Conservation (phyloP, 768 basidiomycete genomes). For the Lactarius indigo region DNA sequence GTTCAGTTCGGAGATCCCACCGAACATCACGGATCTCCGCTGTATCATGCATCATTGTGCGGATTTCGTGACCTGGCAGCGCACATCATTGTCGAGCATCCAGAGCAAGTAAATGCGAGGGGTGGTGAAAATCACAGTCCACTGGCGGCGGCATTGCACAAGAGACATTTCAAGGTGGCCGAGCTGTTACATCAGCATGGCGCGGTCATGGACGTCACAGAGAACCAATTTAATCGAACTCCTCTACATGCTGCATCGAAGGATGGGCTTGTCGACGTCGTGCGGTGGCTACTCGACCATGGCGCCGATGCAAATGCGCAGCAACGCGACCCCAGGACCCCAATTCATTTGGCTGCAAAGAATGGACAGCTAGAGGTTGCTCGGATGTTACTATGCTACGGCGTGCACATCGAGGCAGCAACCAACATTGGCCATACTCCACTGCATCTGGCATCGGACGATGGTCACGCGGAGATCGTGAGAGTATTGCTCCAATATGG, state of each 20-base stretch:
- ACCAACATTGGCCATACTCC: neutral
- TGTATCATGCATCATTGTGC: neutral
- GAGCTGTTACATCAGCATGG: neutral
- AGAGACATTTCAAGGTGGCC: neutral
- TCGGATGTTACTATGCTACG: neutral
- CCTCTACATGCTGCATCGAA: neutral
- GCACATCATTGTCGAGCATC: neutral
- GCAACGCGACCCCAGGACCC: neutral
- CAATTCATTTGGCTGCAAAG: neutral
- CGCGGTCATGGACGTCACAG: neutral
- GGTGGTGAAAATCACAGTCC: neutral
- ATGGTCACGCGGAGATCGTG: neutral
- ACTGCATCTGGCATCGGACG: neutral
- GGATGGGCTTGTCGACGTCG: neutral
- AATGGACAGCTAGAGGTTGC: neutral
- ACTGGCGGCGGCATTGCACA: neutral
- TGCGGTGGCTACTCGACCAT: neutral
- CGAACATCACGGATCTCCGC: neutral
- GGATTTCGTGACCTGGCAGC: neutral
- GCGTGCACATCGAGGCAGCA: neutral
- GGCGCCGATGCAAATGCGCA: neutral
- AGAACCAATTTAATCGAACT: neutral
- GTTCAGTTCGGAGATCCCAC: rapidly evolving
- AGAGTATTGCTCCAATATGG: neutral
- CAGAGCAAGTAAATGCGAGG: neutral